These are phyloP conservation scores for Curvularia eragrostidis DNA, from an alignment of 2,329 filamentous ascomycete species.

Conservation along the genomic window DNA sequence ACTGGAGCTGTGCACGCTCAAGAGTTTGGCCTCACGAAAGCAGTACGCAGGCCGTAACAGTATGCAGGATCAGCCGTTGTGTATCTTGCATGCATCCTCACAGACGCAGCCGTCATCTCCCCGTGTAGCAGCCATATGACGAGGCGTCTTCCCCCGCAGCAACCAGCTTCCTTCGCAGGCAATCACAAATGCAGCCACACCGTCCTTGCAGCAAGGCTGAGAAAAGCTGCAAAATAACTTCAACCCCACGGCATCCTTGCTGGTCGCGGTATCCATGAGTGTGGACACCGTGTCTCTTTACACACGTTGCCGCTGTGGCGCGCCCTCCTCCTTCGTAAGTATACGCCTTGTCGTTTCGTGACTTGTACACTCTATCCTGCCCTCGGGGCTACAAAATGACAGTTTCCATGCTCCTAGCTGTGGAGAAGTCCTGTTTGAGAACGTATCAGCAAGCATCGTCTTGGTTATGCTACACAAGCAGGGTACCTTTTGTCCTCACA, in stretches of 20 bases:
- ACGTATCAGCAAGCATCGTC: constrained; percentile 40
- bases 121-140: constrained; percentile 36
- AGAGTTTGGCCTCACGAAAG: constrained; percentile 30
- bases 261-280: not conserved
- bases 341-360: constrained; percentile 42
- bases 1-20: constrained; percentile 30
- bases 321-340: constrained; percentile 8
- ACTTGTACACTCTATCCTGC: constrained; percentile 15
- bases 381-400: constrained; percentile 19
- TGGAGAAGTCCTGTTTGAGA: constrained; percentile 37
- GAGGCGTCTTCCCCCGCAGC: constrained; percentile 37
- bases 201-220: constrained; percentile 49
- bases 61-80: constrained; percentile 43
- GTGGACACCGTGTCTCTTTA: not conserved
- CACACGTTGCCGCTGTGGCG: not conserved
- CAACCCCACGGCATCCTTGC: constrained; percentile 4
- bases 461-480: constrained; percentile 44
- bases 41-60: constrained; percentile 34
- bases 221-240: constrained; percentile 6
- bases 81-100: constrained; percentile 37
- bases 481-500: constrained; percentile 32
- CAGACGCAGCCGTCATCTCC: constrained; percentile 35
- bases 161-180: constrained; percentile 25
- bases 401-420: constrained; percentile 22
- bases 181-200: constrained; percentile 31